Evolutionary conservation across 805 yeast species (phyloP), one percentile per base, ranked within the genome.

Genomic region (Wickerhamiella allomyrinae): DNA sequence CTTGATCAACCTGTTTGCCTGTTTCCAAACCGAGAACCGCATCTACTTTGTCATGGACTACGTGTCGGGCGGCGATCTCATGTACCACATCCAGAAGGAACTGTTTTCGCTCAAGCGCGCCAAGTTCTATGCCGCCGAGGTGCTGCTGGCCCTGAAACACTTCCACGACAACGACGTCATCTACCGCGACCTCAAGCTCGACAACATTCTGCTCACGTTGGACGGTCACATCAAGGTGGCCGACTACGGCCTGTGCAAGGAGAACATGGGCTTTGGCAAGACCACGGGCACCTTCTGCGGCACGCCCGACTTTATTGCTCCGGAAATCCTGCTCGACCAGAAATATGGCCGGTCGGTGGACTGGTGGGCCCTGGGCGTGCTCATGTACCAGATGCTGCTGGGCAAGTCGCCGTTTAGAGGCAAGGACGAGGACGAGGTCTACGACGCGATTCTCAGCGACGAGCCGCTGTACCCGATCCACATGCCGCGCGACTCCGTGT

Each of bases 341-440:
- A 81, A 78, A 46, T 91, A 91, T 56, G 91, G 86, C 41, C 76
- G 94, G 56, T 81, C 91, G 31, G 98, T 91, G 42, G 99, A 91
- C 63, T 91, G 98, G 98, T 91, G 98, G 98, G 97, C 98, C 1
- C 85, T 87, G 68, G 99, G 99, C 44, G 97, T 91, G 22, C 69
- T 91, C 49, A 68, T 91, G 50, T 91, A 89, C 62, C 98, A 91
- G 63, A 91, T 91, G 99, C 68, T 91, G 44, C 69, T 91, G 45
- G 91, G 95, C 41, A 94, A 89, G 62, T 83, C 95, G 7, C 99
- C 99, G 29, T 91, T 91, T 65, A 79, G 89, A 51, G 98, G 99
- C 50, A 95, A 87, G 51, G 94, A 84, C 57, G 94, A 84, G 56
- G 97, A 91, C 57, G 98, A 91, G 63, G 86, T 91, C 27, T 91